These are phyloP conservation scores for Rhynchosporium agropyri DNA, from an alignment of 2,329 filamentous ascomycete species.

Conservation along the genomic window DNA sequence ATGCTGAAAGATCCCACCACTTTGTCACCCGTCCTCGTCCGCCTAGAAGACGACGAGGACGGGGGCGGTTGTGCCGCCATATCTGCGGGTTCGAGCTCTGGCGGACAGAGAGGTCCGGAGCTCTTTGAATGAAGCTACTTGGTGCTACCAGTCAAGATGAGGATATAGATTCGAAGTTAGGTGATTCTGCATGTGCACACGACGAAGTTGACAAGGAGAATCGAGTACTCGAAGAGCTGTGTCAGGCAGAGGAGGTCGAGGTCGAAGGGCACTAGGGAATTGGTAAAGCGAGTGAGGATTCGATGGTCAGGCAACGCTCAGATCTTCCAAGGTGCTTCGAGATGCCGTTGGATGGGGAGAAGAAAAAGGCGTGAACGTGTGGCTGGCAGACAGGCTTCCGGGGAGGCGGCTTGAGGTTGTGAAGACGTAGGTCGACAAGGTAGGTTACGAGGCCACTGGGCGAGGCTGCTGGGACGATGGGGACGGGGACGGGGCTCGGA, in stretches of 20 bases:
- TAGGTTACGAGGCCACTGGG: slow-evolving; percentile 18
- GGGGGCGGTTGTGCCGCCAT: slow-evolving; percentile 49
- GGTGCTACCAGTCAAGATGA: slow-evolving; percentile 43
- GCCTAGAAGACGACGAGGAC: slow-evolving; percentile 45
- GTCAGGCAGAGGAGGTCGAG: slow-evolving; percentile 14
- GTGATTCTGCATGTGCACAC: slow-evolving; percentile 44
- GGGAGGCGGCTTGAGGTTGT: slow-evolving; percentile 27
- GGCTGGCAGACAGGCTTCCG: slow-evolving; percentile 32
- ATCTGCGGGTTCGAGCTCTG: slow-evolving; percentile 28
- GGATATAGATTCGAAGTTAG: slow-evolving; percentile 42
- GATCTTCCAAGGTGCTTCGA: background rate
- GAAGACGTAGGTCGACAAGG: slow-evolving; percentile 16
- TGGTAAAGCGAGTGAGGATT: slow-evolving; percentile 22
- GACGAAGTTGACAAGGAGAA: slow-evolving; percentile 16
- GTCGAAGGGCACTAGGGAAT: slow-evolving; percentile 19
- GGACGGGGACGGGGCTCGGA: slow-evolving; percentile 5
- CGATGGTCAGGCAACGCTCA: slow-evolving; percentile 3
- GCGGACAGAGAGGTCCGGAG: slow-evolving; percentile 22
- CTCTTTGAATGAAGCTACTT: slow-evolving; percentile 22
- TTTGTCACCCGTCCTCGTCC: slow-evolving; percentile 46
- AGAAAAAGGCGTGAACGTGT: slow-evolving; percentile 30
- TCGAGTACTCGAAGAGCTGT: slow-evolving; percentile 19
- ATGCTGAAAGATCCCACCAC: slow-evolving; percentile 76
- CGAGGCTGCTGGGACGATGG: slow-evolving; percentile 24
- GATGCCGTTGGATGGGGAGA: slow-evolving; percentile 10